Conservation (phyloP, 2,329 filamentous ascomycete species). For the Pseudopyricularia cyperi region DNA sequence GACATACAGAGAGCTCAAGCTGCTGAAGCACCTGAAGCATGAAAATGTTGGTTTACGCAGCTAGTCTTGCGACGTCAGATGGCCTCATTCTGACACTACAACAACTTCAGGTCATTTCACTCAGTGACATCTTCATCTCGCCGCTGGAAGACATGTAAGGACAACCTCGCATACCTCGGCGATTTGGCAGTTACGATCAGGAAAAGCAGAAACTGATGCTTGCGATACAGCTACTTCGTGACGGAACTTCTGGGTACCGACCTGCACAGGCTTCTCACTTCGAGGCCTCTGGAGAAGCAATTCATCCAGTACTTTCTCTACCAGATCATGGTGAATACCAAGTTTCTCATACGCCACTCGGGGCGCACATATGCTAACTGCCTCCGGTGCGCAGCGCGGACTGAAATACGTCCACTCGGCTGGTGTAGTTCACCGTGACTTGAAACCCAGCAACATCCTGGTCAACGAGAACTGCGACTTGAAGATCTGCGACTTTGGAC, state of each 20-base stretch:
- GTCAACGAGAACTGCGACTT: constrained; percentile 99
- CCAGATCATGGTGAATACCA: constrained; percentile 79
- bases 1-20: constrained; percentile 93
- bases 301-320: constrained; percentile 99
- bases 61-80: not conserved
- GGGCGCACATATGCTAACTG: constrained; percentile 3
- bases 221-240: constrained; percentile 68
- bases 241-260: constrained; percentile 96
- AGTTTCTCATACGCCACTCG: not conserved
- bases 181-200: constrained; percentile 1
- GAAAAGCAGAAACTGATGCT: constrained; percentile 7
- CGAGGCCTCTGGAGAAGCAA: constrained; percentile 92
- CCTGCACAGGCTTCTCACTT: constrained; percentile 87
- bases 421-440: constrained; percentile 90
- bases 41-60: constrained; percentile 61
- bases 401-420: constrained; percentile 99
- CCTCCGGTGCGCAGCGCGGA: constrained; percentile 52
- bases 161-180: constrained; percentile 4
- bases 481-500: constrained; percentile 98
- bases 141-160: constrained; percentile 93
- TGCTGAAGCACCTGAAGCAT: constrained; percentile 90
- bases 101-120: constrained; percentile 88
- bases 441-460: constrained; percentile 97
- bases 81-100: constrained; percentile 6
- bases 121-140: constrained; percentile 99